Evolutionary conservation across 164 flowering plant species (phyloP), one percentile per base, ranked within the genome.

Genomic region (Dillenia turbinata): DNA sequence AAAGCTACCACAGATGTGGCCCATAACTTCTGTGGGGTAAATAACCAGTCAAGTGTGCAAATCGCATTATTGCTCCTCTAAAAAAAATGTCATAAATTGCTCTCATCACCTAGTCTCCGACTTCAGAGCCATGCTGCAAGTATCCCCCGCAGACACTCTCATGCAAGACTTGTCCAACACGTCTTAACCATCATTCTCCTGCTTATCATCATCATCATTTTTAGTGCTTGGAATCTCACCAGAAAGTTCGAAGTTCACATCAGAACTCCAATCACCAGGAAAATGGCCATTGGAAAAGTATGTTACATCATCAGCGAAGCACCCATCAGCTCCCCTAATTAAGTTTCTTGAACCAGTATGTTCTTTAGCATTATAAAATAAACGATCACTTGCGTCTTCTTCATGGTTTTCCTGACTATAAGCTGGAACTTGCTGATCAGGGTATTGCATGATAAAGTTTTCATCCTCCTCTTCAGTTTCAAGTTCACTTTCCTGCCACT

Each of bases 381-480:
- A 66, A 49, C 60, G 52, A 17, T 54, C 62, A 44, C 9, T 45
- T 16, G 49, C 60, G 40, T 69, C 59, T 43, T 48, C 71, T 12
- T 46, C 65, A 16, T 68, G 60, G 54, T 48, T 62, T 13, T 56
- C 66, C 40, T 63, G 40, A 62, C 19, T 44, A 49, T 58, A 61
- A 40, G 44, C 56, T 44, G 52, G 56, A 26, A 54, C 52, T 15
- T 66, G 67, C 45, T 64, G 71, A 64, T 69, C 70, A 54, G 62
- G 73, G 59, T 84, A 82, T 59, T 78, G 78, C 14, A 77, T 69
- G 13, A 45, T 77, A 52, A 82, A 79, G 16, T 78, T 82, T 11
- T 72, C 83, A 10, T 79, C 85, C 24, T 84, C 89, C 19, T 69
- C 81, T 45, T 59, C 47, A 15, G 59, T 43, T 51, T 56, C 74